A percentile compares a stretch with the other conserved stretches of the same genome.
phyloP scores from a whole-genome alignment of 2,329 filamentous ascomycete genomes.

The Claviceps sp. region DNA sequence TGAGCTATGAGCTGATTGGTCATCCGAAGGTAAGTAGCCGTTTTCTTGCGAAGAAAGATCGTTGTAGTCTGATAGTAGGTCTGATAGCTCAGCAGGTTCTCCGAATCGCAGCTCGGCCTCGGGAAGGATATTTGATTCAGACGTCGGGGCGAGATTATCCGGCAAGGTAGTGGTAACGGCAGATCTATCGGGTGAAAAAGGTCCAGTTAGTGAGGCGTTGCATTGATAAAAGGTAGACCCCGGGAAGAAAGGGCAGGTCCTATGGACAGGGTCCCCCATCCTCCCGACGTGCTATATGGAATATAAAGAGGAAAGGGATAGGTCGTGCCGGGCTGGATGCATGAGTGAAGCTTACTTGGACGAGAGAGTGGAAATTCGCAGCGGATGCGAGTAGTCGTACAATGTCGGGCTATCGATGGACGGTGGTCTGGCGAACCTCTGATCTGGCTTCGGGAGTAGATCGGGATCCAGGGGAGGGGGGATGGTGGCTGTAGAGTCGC shows the following conservation, averaged over 20 bases:
- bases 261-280: too few relatives aligned
- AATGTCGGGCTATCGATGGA: constrained; percentile 48
- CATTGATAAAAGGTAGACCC: neutral
- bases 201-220: constrained; percentile 13
- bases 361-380: constrained; percentile 9
- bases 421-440: constrained; percentile 39
- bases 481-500: constrained; percentile 3
- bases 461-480: constrained; percentile 21
- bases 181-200: constrained; percentile 10
- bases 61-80: constrained; percentile 30
- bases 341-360: constrained; percentile 14
- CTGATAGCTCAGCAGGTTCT: constrained; percentile 27
- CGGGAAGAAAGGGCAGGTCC: neutral
- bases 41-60: constrained; percentile 26
- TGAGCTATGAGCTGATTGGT: constrained; percentile 14
- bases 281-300: too few relatives aligned
- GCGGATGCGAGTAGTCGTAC: constrained; percentile 38
- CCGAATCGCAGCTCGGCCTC: constrained; percentile 27
- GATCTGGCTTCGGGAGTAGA: constrained; percentile 31
- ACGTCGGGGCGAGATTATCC: constrained; percentile 10
- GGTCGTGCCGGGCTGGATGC: too few relatives aligned
- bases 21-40: constrained; percentile 10
- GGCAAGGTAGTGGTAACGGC: constrained; percentile 11
- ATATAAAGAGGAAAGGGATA: too few relatives aligned
- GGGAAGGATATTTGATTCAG: constrained; percentile 24